These are phyloP conservation scores for Nicotiana rustica DNA, from an alignment of 305 asterid genomes.

Conservation along the genomic window DNA sequence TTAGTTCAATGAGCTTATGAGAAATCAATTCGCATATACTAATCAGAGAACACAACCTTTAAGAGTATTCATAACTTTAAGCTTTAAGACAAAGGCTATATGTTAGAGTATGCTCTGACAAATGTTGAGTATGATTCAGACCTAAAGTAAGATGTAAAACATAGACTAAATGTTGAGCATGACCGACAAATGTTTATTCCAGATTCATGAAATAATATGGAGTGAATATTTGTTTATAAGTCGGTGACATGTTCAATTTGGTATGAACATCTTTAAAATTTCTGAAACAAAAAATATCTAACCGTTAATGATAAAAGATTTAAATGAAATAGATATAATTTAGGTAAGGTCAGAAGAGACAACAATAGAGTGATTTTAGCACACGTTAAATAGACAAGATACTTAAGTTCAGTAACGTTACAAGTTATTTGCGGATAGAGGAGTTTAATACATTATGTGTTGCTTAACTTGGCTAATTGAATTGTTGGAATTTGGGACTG, in stretches of 20 bases:
- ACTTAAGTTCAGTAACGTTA: neutral
- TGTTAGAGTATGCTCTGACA: neutral
- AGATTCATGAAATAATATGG: neutral
- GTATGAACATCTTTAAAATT: too few relatives aligned
- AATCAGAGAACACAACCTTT: neutral
- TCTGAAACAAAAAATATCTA: neutral
- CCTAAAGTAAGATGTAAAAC: neutral
- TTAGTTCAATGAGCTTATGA: too few relatives aligned
- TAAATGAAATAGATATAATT: too few relatives aligned
- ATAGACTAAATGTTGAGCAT: neutral
- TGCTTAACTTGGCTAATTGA: neutral
- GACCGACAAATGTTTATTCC: neutral
- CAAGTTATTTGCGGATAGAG: neutral
- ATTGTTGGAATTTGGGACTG: neutral
- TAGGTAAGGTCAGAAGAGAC: too few relatives aligned
- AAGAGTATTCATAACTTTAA: slow-evolving; percentile 6
- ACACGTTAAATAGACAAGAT: neutral
- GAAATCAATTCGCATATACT: neutral
- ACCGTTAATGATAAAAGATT: too few relatives aligned
- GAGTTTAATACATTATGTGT: too few relatives aligned
- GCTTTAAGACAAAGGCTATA: neutral
- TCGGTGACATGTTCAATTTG: neutral
- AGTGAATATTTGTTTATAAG: neutral
- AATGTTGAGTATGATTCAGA: slow-evolving; percentile 6
- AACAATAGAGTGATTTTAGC: too few relatives aligned